phyloP scores from a whole-genome alignment of 2,329 filamentous ascomycete species.

The Neonectria coccinea region DNA sequence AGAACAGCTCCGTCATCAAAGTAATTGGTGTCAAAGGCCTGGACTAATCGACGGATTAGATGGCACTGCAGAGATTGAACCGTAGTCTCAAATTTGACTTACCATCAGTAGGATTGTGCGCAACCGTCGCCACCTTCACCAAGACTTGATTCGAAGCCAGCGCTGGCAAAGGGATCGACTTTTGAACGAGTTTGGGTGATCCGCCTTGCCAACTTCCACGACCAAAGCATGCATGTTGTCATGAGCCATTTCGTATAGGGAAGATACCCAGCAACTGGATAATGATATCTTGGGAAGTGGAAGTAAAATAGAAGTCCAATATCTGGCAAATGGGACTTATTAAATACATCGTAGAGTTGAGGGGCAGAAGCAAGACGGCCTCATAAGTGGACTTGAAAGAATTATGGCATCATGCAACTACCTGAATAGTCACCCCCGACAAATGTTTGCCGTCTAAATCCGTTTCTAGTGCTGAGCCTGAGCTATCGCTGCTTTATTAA shows the following conservation, averaged over 20 bases:
- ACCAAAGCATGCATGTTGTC: slow-evolving; percentile 36
- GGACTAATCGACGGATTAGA: slow-evolving; percentile 39
- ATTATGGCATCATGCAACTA: no score
- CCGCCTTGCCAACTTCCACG: slow-evolving; percentile 32
- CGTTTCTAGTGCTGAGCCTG: no score
- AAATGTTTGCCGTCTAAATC: no score
- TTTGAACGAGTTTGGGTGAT: slow-evolving; percentile 32
- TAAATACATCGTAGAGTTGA: no score
- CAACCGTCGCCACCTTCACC: slow-evolving; percentile 40
- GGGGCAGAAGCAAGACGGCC: neutral
- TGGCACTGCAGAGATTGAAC: neutral
- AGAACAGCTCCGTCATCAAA: slow-evolving; percentile 54
- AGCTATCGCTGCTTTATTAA: no score
- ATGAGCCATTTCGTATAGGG: slow-evolving; percentile 21
- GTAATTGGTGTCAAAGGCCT: slow-evolving; percentile 50
- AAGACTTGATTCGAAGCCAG: slow-evolving; percentile 38
- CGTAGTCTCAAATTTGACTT: neutral
- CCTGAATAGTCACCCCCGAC: no score
- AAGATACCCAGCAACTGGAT: neutral
- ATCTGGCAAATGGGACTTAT: neutral
- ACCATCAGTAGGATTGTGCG: slow-evolving; percentile 47
- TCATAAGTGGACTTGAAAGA: neutral
- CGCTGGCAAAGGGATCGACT: slow-evolving; percentile 25
- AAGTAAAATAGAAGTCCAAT: neutral
- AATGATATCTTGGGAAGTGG: neutral